These are phyloP conservation scores for Ceratocystis destructans DNA, from an alignment of 2,329 filamentous ascomycete species.

Conservation along the genomic window DNA sequence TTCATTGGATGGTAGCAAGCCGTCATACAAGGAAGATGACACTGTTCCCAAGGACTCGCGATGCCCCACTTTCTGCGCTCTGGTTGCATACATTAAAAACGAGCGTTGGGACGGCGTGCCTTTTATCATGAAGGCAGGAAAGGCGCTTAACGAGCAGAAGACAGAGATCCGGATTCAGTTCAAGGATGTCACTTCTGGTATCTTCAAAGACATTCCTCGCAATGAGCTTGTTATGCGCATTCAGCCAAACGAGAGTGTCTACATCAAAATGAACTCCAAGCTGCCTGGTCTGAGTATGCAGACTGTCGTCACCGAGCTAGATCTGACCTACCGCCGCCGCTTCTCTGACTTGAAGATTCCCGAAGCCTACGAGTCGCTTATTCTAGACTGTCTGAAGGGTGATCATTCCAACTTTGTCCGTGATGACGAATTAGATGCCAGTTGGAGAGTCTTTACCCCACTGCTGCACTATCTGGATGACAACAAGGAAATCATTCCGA, in stretches of 20 bases:
- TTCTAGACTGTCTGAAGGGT: slow-evolving; percentile 93
- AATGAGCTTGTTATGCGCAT: slow-evolving; percentile 99
- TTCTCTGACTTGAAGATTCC: slow-evolving; percentile 99
- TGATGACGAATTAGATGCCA: slow-evolving; percentile 91
- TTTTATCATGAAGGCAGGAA: slow-evolving; percentile 98
- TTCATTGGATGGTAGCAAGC: slow-evolving; percentile 91
- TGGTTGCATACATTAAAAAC: slow-evolving; percentile 98
- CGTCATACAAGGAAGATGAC: slow-evolving; percentile 95
- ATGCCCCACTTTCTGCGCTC: slow-evolving; percentile 94
- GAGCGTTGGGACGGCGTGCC: slow-evolving; percentile 98
- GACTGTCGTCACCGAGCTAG: slow-evolving; percentile 95
- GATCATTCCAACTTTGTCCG: slow-evolving; percentile 99
- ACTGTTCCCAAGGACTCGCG: slow-evolving; percentile 94
- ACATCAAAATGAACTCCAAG: slow-evolving; percentile 99
- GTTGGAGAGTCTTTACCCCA: slow-evolving; percentile 97
- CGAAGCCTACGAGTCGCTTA: slow-evolving; percentile 95
- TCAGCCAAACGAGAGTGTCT: slow-evolving; percentile 97
- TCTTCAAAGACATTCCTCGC: slow-evolving; percentile 98
- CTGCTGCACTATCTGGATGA: slow-evolving; percentile 96
- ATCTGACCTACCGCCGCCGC: slow-evolving; percentile 91
- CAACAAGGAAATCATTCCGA: slow-evolving; percentile 98
- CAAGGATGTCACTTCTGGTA: slow-evolving; percentile 97
- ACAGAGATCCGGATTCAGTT: slow-evolving; percentile 98
- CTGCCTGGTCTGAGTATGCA: slow-evolving; percentile 97
- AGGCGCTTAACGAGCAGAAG: slow-evolving; percentile 98